Evolutionary conservation across 1,139 yeast genomes (phyloP).

Genomic region (Lodderomyces beijingensis): DNA sequence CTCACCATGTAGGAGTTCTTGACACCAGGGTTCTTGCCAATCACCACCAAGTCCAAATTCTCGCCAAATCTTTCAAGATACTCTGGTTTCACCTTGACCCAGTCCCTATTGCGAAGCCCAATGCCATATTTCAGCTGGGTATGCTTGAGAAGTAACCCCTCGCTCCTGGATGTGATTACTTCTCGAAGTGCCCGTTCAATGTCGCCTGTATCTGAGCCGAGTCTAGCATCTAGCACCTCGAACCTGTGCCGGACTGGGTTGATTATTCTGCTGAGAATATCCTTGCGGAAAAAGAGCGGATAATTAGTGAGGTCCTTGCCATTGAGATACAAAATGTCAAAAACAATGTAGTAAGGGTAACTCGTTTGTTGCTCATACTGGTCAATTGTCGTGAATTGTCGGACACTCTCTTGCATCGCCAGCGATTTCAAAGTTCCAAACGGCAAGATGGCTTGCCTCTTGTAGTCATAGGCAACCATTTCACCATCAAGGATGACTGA

Average conservation of each 20-base stretch:
- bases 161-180: slow-evolving; percentile 64
- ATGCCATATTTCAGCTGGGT: slow-evolving; percentile 55
- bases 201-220: slow-evolving; percentile 43
- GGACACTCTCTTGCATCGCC: slow-evolving; percentile 52
- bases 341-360: slow-evolving; percentile 63
- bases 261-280: slow-evolving; percentile 44
- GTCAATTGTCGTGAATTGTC: slow-evolving; percentile 38
- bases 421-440: slow-evolving; percentile 76
- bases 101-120: slow-evolving; percentile 54
- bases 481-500: slow-evolving; percentile 83
- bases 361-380: slow-evolving; percentile 34
- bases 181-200: slow-evolving; percentile 53
- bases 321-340: slow-evolving; percentile 70
- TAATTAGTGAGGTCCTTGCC: slow-evolving; percentile 53
- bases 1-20: slow-evolving; percentile 81
- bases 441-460: slow-evolving; percentile 58
- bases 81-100: slow-evolving; percentile 92
- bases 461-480: slow-evolving; percentile 82
- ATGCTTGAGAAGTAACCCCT: slow-evolving; percentile 78
- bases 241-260: slow-evolving; percentile 48
- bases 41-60: slow-evolving; percentile 70
- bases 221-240: slow-evolving; percentile 49
- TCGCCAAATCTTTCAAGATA: slow-evolving; percentile 84
- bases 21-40: slow-evolving; percentile 72
- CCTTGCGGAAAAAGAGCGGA: slow-evolving; percentile 55